Evolutionary conservation across 768 basidiomycete genomes (phyloP).

Genomic region (Nidula microcarpa): DNA sequence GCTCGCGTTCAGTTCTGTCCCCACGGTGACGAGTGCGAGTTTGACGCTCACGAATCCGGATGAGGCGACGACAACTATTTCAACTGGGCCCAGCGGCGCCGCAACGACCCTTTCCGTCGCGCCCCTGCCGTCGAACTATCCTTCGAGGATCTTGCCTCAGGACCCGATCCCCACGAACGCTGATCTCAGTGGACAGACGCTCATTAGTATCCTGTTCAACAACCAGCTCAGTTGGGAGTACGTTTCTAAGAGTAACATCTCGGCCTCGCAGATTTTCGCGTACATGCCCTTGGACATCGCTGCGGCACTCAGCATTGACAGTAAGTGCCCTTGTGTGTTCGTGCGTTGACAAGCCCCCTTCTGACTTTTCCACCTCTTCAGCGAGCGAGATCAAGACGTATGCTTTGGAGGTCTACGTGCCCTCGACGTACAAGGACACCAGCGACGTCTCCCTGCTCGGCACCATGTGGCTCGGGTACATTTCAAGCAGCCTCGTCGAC

Average conservation of each 20-base stretch:
- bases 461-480: slow-evolving; percentile 72
- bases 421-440: slow-evolving; percentile 47
- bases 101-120: slow-evolving; percentile 21
- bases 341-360: neutral
- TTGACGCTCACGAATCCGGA: slow-evolving; percentile 44
- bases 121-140: slow-evolving; percentile 56
- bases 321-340: slow-evolving; percentile 17
- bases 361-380: slow-evolving; percentile 18
- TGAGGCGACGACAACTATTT: slow-evolving; percentile 30
- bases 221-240: slow-evolving; percentile 61
- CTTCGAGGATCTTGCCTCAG: slow-evolving; percentile 55
- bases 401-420: slow-evolving; percentile 70
- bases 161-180: slow-evolving; percentile 16
- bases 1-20: slow-evolving; percentile 31
- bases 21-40: slow-evolving; percentile 19
- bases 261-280: slow-evolving; percentile 76
- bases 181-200: slow-evolving; percentile 33
- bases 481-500: slow-evolving; percentile 53
- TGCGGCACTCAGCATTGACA: slow-evolving; percentile 23
- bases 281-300: slow-evolving; percentile 50
- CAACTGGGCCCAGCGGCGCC: slow-evolving; percentile 1
- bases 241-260: slow-evolving; percentile 52
- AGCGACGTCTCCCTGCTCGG: slow-evolving; percentile 47
- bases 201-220: slow-evolving; percentile 69
- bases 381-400: slow-evolving; percentile 33